phyloP scores from a whole-genome alignment of 345 rosid genomes.

The Abelmoschus esculentus region DNA sequence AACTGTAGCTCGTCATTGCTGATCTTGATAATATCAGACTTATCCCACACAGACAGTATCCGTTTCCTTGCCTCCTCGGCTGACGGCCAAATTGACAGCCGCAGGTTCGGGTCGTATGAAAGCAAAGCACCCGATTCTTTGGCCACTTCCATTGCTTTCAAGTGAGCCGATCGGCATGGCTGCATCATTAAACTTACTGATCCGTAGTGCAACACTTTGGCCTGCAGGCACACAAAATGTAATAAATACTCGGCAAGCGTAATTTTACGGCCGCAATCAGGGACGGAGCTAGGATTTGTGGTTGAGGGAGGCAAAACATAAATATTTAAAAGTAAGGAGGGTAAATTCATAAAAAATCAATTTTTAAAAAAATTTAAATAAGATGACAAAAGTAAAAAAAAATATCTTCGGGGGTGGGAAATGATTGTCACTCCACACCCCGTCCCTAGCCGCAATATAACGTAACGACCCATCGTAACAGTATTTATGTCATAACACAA shows the following conservation, averaged over 20 bases:
- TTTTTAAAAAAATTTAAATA: too few species aligned
- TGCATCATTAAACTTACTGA: slow-evolving; percentile 93
- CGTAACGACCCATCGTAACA: too few species aligned
- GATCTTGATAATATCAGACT: slow-evolving; percentile 86
- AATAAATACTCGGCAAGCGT: not conserved
- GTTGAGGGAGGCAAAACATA: too few species aligned
- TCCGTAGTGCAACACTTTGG: slow-evolving; percentile 87
- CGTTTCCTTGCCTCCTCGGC: slow-evolving; percentile 79
- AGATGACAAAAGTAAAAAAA: too few species aligned
- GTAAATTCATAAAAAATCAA: too few species aligned
- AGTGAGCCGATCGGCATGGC: slow-evolving; percentile 63
- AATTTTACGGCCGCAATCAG: too few species aligned
- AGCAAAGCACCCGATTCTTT: slow-evolving; percentile 79
- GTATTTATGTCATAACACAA: too few species aligned
- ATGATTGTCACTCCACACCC: too few species aligned
- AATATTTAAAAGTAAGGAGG: too few species aligned
- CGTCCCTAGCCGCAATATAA: too few species aligned
- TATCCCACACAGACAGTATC: slow-evolving; percentile 90
- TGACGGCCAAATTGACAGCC: slow-evolving; percentile 90
- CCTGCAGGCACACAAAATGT: slow-evolving; percentile 27
- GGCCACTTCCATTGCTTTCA: slow-evolving; percentile 20
- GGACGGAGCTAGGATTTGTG: too few species aligned
- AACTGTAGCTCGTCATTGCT: slow-evolving; percentile 90
- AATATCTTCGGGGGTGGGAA: too few species aligned
- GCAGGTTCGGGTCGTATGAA: slow-evolving; percentile 86